Evolutionary conservation across 2,329 filamentous ascomycete species (phyloP), one percentile per base, ranked within the genome.

Genomic region (Ophiostoma triangulosporum): DNA sequence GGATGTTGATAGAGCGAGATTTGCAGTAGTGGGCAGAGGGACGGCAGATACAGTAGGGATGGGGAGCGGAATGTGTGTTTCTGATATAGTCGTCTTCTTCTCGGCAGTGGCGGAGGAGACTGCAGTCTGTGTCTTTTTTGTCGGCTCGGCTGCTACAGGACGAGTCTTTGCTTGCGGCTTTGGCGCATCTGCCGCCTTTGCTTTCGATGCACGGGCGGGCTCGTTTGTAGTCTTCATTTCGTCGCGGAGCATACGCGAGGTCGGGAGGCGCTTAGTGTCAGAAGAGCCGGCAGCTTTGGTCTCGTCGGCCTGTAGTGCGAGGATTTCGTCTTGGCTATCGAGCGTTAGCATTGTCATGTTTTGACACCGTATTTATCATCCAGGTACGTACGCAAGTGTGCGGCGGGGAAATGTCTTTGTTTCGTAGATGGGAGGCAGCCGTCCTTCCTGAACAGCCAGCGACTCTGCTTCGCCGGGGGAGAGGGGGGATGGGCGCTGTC

Each of bases 401-500:
- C 74, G 73, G 51, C 86, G 73, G 11, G 83, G 81, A 62, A 78
- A 86, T 2, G 73, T 68, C 62, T 85, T 87, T 63, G 80, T 77
- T 65, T 91, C 86, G 35, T 75, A 69, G 50, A 91, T 88, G 1
- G 81, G 79, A 8, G 83, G 77, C 59, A 87, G 64, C 61, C 78
- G 71, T 22, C 74, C 73, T 59, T 81, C 74, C 58, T 76, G 71
- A 24, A 64, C 60, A 58, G 77, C 68, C 61, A 75, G 60, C 62
- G 66, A 62, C 60, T 81, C 77, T 26, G 74, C 66, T 31, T 81
- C 73, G 62, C 75, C 70, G 56, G 74, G 73, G 62, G 80, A 68
- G 61, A 81, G 71, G 58, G 77, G 73, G 8, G 78, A 73, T 51
- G 78, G 73, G 50, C 75, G 73, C 62, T 74, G 75, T 56, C 78